Evolutionary conservation across 805 yeast species (phyloP).

Genomic region (Saccharomycodes ludwigii): DNA sequence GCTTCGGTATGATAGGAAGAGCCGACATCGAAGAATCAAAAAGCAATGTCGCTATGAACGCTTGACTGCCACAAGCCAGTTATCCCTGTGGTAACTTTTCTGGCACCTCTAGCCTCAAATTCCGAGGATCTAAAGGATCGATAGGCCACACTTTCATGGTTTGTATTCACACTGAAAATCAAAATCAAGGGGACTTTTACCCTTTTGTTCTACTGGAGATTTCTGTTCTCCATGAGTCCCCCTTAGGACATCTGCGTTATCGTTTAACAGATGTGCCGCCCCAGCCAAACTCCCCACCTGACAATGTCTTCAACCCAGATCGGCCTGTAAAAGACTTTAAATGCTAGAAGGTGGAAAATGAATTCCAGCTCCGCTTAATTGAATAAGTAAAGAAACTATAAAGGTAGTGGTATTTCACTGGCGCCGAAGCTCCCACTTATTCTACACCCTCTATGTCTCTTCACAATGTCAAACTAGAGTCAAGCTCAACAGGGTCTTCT

Average conservation of each 20-base stretch:
- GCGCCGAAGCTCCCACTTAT: constrained; percentile 35
- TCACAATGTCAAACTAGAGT: constrained; percentile 33
- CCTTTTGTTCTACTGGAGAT: constrained; percentile 36
- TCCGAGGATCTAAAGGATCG: constrained; percentile 35
- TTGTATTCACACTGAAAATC: constrained; percentile 35
- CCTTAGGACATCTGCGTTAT: constrained; percentile 34
- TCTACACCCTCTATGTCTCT: constrained; percentile 25
- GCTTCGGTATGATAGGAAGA: constrained; percentile 40
- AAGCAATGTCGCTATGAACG: constrained; percentile 36
- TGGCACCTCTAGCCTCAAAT: constrained; percentile 35
- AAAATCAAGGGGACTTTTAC: constrained; percentile 34
- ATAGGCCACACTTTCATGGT: constrained; percentile 38
- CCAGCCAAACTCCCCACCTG: constrained; percentile 35
- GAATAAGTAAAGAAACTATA: constrained; percentile 26
- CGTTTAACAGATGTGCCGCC: constrained; percentile 36
- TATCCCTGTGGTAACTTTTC: constrained; percentile 31
- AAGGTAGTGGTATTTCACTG: constrained; percentile 33
- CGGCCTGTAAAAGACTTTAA: constrained; percentile 21
- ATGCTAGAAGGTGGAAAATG: constrained; percentile 25
- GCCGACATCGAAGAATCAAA: constrained; percentile 38
- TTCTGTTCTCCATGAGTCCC: constrained; percentile 36
- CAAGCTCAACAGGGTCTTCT: constrained; percentile 27
- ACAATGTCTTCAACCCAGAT: constrained; percentile 28
- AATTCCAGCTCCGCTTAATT: constrained; percentile 28
- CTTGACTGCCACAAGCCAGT: constrained; percentile 38